These are phyloP conservation scores for Venturia pyrina DNA, from an alignment of 2,329 filamentous ascomycete genomes.

Conservation along the genomic window DNA sequence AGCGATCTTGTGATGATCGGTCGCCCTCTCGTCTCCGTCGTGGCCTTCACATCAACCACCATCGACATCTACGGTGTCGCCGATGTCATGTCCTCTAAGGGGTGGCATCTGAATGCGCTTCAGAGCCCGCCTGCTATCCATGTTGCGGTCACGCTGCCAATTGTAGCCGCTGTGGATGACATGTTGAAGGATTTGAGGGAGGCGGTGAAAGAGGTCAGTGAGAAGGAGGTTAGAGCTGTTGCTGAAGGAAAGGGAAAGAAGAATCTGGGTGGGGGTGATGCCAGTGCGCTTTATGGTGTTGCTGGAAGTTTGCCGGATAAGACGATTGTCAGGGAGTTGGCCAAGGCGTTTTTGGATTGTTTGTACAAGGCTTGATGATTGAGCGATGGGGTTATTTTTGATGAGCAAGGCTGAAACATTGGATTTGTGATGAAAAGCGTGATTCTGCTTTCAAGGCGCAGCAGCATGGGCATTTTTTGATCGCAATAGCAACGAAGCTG, in stretches of 20 bases:
- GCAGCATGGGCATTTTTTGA: too few species aligned
- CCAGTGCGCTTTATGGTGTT: conserved; percentile 86
- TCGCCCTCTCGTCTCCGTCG: conserved; percentile 76
- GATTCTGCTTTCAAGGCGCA: too few species aligned
- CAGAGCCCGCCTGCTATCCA: conserved; percentile 90
- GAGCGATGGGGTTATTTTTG: background rate
- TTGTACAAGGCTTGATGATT: conserved; percentile 68
- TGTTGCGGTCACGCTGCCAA: conserved; percentile 83
- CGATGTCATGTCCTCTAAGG: conserved; percentile 71
- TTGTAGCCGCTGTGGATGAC: conserved; percentile 69
- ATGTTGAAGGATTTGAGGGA: conserved; percentile 60
- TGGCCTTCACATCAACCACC: conserved; percentile 57
- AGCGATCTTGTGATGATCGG: conserved; percentile 73
- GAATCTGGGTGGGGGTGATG: conserved; percentile 57
- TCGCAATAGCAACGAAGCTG: too few species aligned
- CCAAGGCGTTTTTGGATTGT: conserved; percentile 83
- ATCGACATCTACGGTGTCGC: conserved; percentile 92
- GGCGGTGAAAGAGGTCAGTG: conserved; percentile 59
- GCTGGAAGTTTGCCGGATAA: conserved; percentile 93
- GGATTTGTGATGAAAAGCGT: too few species aligned
- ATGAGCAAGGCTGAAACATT: background rate
- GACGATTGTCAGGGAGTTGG: conserved; percentile 83
- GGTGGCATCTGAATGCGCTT: conserved; percentile 93
- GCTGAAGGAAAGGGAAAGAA: conserved; percentile 56
- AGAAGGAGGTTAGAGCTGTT: conserved; percentile 65